Percentiles rank a stretch among this genome's conserved stretches.
These are phyloP conservation scores for Enteropsectra breve DNA, from an alignment of 371 early-diverging fungal species.

Conservation along the genomic window DNA sequence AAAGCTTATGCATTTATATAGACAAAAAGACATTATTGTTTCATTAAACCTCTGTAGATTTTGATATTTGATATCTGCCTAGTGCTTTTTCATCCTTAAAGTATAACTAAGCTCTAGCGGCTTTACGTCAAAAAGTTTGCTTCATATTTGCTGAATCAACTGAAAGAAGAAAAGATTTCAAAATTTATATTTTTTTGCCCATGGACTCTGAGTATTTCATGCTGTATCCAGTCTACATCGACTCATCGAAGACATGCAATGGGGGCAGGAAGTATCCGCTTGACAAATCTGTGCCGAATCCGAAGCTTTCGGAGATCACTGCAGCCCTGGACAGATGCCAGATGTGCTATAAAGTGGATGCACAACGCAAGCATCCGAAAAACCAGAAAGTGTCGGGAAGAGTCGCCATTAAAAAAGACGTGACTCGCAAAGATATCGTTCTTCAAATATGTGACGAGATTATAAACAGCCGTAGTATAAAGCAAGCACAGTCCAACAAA, in stretches of 20 bases:
- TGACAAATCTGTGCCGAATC: conserved; percentile 13
- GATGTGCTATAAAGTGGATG: conserved; percentile 28
- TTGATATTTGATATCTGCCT: too few relatives aligned
- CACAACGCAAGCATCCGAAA: conserved; percentile 40
- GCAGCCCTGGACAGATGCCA: conserved; percentile 36
- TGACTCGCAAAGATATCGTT: conserved; percentile 27
- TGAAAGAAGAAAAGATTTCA: too few relatives aligned
- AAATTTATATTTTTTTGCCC: too few relatives aligned
- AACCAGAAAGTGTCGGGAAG: conserved; percentile 32
- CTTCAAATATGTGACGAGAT: conserved; percentile 24
- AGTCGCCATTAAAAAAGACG: conserved; percentile 40
- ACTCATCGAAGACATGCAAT: conserved; percentile 12
- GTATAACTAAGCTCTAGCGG: too few relatives aligned
- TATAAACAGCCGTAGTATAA: conserved; percentile 1
- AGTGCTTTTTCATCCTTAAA: too few relatives aligned
- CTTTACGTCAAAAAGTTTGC: too few relatives aligned
- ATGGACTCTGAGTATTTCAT: conserved; percentile 31
- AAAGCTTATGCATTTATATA: too few relatives aligned
- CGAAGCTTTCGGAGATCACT: conserved; percentile 32
- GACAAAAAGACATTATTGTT: too few relatives aligned
- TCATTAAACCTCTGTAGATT: too few relatives aligned
- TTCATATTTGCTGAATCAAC: too few relatives aligned
- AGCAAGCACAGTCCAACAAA: conserved; percentile 10
- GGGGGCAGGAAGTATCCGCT: conserved; percentile 47
- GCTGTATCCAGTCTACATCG: conserved; percentile 48